Percentiles rank a stretch among this genome's conserved stretches.
phyloP scores from a whole-genome alignment of 805 yeast species.

The Teunomyces lycoperdinae region DNA sequence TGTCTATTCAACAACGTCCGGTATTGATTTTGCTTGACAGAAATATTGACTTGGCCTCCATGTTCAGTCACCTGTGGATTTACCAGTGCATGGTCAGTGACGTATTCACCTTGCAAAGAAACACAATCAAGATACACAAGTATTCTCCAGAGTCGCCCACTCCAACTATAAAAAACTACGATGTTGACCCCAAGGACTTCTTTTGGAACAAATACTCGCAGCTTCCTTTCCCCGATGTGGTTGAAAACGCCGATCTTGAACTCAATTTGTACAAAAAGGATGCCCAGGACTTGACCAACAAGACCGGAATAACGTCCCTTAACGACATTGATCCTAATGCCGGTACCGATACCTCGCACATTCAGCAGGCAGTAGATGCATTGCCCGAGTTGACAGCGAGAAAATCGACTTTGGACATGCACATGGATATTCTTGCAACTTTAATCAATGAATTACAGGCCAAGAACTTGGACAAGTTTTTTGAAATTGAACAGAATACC shows the following conservation, averaged over 20 bases:
- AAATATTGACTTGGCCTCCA: constrained; percentile 83
- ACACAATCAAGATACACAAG: constrained; percentile 66
- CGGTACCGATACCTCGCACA: constrained; percentile 58
- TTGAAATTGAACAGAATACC: constrained; percentile 88
- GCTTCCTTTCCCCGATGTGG: constrained; percentile 97
- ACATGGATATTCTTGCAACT: constrained; percentile 90
- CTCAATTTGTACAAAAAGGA: constrained; percentile 78
- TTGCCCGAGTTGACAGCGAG: constrained; percentile 90
- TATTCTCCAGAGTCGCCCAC: constrained; percentile 24
- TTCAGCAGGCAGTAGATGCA: constrained; percentile 84
- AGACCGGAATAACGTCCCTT: constrained; percentile 68
- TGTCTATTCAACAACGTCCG: constrained; percentile 50
- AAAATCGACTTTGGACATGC: constrained; percentile 88
- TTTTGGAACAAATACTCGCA: constrained; percentile 86
- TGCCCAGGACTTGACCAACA: constrained; percentile 79
- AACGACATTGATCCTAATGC: constrained; percentile 68
- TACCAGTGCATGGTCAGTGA: constrained; percentile 96
- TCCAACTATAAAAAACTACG: constrained; percentile 58
- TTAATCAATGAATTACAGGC: constrained; percentile 79
- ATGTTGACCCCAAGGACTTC: constrained; percentile 88
- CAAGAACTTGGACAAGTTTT: constrained; percentile 84
- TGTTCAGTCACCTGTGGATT: constrained; percentile 97
- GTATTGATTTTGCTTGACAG: constrained; percentile 85
- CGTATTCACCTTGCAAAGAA: constrained; percentile 76
- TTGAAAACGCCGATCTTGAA: constrained; percentile 89